These are phyloP conservation scores for Biscogniauxia marginata DNA, from an alignment of 2,329 filamentous ascomycete genomes.

Conservation along the genomic window DNA sequence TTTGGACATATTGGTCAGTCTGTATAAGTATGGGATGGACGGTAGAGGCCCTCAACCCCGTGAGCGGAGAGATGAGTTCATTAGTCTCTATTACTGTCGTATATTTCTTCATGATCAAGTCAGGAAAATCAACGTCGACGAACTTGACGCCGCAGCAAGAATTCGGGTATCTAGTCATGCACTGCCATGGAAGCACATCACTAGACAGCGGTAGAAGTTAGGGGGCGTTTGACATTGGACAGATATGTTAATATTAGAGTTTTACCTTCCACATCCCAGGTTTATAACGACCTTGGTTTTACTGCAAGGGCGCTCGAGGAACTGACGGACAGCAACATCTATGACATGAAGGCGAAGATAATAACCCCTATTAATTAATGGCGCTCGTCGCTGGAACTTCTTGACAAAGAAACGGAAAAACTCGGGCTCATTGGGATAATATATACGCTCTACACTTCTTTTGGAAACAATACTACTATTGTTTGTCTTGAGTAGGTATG, in stretches of 20 bases:
- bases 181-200: conserved; percentile 85
- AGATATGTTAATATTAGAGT: conserved; percentile 6
- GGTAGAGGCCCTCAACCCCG: conserved; percentile 37
- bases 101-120: conserved; percentile 74
- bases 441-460: conserved; percentile 85
- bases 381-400: conserved; percentile 79
- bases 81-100: conserved; percentile 63
- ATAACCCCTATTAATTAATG: conserved; percentile 87
- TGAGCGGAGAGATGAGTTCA: conserved; percentile 55
- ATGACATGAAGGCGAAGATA: conserved; percentile 83
- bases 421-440: conserved; percentile 73
- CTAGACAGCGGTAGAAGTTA: conserved; percentile 42
- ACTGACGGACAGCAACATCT: conserved; percentile 70
- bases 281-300: conserved; percentile 76
- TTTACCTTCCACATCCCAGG: conserved; percentile 86
- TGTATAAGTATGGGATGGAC: conserved; percentile 52
- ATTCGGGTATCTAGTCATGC: conserved; percentile 63
- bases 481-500: conserved; percentile 62
- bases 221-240: neutral
- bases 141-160: conserved; percentile 63
- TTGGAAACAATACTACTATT: conserved; percentile 92
- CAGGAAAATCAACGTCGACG: conserved; percentile 82
- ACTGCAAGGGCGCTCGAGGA: conserved; percentile 55
- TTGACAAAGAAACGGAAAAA: conserved; percentile 87
- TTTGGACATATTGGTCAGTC: conserved; percentile 71